Conservation (phyloP, 352 stramenopile genomes). For the Pythium grandisporangium region DNA sequence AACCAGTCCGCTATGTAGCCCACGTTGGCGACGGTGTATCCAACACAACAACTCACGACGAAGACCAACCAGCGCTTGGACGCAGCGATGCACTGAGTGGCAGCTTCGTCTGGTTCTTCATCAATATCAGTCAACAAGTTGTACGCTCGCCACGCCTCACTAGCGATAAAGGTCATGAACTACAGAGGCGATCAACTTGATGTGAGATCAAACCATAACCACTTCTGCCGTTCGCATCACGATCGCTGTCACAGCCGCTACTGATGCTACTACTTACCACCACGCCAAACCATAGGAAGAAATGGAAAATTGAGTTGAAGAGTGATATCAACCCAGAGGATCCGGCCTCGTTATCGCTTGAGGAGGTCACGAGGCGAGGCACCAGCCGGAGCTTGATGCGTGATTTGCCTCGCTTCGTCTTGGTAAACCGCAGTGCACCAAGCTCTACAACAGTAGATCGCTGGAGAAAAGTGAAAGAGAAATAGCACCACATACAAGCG, state of each 20-base stretch:
- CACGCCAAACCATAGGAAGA: conserved; percentile 7
- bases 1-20: conserved; percentile 1
- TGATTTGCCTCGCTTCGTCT: conserved; percentile 6
- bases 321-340: too few relatives aligned
- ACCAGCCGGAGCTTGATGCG: conserved; percentile 9
- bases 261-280: conserved; percentile 1
- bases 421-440: conserved; percentile 8
- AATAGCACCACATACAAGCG: too few relatives aligned
- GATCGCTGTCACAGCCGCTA: too few relatives aligned
- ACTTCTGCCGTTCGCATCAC: too few relatives aligned
- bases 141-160: conserved; percentile 5
- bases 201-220: background rate
- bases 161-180: conserved; percentile 8
- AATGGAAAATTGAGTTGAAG: conserved; percentile 6
- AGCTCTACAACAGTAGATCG: conserved; percentile 10
- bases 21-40: conserved; percentile 3
- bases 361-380: conserved; percentile 3
- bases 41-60: conserved; percentile 1
- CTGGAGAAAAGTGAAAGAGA: too few relatives aligned
- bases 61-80: conserved; percentile 8
- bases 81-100: background rate
- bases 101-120: too few relatives aligned
- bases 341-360: too few relatives aligned
- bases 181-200: too few relatives aligned
- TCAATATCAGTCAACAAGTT: too few relatives aligned